These are phyloP conservation scores for Apiospora arundinis DNA, from an alignment of 2,329 filamentous ascomycete genomes.

Conservation along the genomic window DNA sequence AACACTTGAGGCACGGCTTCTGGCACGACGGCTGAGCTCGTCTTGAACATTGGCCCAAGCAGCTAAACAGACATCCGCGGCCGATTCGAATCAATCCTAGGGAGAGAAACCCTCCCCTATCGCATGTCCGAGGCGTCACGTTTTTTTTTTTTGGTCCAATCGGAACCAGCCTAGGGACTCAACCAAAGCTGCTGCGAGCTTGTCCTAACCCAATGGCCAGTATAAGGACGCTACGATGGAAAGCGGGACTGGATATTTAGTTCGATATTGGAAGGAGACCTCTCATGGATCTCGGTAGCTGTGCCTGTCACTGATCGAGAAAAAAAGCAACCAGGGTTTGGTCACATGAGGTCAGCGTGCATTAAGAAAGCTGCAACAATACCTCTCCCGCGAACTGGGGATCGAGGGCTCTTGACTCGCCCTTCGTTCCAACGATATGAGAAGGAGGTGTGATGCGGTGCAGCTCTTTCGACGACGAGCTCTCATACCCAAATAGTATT, in stretches of 20 bases:
- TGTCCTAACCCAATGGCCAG: background rate
- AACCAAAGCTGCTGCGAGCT: background rate
- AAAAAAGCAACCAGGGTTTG: background rate
- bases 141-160: background rate
- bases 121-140: background rate
- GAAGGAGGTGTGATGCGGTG: background rate
- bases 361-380: background rate
- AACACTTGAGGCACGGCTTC: background rate
- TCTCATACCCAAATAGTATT: background rate
- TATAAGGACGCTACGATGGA: background rate
- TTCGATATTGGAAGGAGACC: background rate
- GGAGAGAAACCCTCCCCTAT: background rate
- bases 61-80: background rate
- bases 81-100: background rate
- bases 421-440: background rate
- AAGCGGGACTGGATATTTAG: background rate
- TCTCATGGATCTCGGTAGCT: slow-evolving; percentile 1
- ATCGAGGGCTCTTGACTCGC: background rate
- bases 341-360: slow-evolving; percentile 16
- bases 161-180: background rate
- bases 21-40: background rate
- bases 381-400: background rate
- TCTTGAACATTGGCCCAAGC: background rate
- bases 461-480: background rate
- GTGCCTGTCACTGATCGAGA: background rate